Evolutionary conservation across 768 basidiomycete species (phyloP).

Genomic region (Boletus pseudo-olivaceus): DNA sequence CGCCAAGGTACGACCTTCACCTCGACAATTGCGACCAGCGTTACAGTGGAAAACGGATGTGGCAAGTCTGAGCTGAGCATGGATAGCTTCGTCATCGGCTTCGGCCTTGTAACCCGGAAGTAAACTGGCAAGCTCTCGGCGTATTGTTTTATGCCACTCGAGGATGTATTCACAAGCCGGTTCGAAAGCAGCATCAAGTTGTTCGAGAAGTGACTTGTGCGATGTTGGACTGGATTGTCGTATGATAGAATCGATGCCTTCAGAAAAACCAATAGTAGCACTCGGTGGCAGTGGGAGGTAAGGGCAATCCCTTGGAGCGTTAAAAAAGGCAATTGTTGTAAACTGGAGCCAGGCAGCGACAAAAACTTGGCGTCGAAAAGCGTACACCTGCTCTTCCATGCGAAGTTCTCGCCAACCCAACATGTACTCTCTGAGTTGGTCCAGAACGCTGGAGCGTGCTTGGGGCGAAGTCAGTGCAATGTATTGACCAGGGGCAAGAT

Average conservation of each 20-base stretch:
- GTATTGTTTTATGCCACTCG: slow-evolving; percentile 25
- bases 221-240: slow-evolving; percentile 13
- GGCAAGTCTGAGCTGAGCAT: slow-evolving; percentile 25
- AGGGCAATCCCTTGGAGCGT: slow-evolving; percentile 10
- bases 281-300: slow-evolving; percentile 28
- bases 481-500: neutral
- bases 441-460: slow-evolving; percentile 17
- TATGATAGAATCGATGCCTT: slow-evolving; percentile 24
- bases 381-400: slow-evolving; percentile 29
- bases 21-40: slow-evolving; percentile 10
- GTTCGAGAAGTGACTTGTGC: slow-evolving; percentile 9
- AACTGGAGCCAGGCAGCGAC: slow-evolving; percentile 27
- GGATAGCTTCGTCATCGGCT: slow-evolving; percentile 15
- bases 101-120: slow-evolving; percentile 19
- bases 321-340: slow-evolving; percentile 11
- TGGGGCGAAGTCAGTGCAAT: slow-evolving; percentile 7
- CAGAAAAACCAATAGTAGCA: slow-evolving; percentile 24
- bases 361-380: slow-evolving; percentile 24
- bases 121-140: slow-evolving; percentile 27
- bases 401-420: slow-evolving; percentile 29
- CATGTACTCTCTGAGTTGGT: slow-evolving; percentile 27
- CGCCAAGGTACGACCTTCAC: slow-evolving; percentile 10
- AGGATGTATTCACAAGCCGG: slow-evolving; percentile 16
- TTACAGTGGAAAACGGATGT: slow-evolving; percentile 27
- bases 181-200: slow-evolving; percentile 18